Percentiles rank a stretch among this genome's conserved stretches.
Evolutionary conservation across 2,329 filamentous ascomycete species (phyloP).

Genomic region (Diaporthe aspalathi): DNA sequence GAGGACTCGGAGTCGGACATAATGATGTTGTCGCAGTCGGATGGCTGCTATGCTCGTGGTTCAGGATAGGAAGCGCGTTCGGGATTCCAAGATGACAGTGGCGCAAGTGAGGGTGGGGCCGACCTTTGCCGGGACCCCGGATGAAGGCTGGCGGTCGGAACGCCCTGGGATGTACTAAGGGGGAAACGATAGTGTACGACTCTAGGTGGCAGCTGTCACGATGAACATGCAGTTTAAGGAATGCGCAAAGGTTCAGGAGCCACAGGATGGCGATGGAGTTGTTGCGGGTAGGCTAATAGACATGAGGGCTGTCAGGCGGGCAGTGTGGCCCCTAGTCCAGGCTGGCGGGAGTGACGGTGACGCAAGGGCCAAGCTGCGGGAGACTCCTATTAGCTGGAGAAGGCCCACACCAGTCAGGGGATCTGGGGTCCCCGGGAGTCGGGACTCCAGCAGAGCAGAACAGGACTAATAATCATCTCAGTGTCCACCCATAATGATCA

Average conservation of each 20-base stretch:
- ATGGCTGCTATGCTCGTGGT: conserved; percentile 7
- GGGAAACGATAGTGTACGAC: not conserved
- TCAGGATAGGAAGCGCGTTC: conserved; percentile 3
- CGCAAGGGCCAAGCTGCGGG: conserved; percentile 22
- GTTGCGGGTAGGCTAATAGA: not conserved
- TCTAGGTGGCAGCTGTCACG: not conserved
- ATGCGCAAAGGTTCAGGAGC: not conserved
- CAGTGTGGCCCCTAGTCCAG: conserved; percentile 4
- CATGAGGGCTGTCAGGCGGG: conserved; percentile 18
- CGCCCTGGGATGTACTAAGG: not conserved
- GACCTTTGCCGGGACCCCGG: conserved; percentile 25
- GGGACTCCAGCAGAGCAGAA: not conserved
- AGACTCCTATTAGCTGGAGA: conserved; percentile 1
- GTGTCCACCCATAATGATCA: too few relatives aligned
- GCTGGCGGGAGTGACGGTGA: conserved; percentile 21
- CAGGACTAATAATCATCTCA: too few relatives aligned
- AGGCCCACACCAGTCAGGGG: conserved; percentile 14
- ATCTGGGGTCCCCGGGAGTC: not conserved
- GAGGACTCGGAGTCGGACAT: conserved; percentile 61
- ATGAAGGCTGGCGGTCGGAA: not conserved
- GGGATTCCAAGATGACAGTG: not conserved
- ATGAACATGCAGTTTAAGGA: not conserved
- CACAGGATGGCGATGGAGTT: not conserved
- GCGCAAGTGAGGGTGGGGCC: conserved; percentile 31
- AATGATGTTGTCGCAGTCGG: not conserved